These are phyloP conservation scores for Aspergillus intermedius DNA, from an alignment of 2,329 filamentous ascomycete species.

Conservation along the genomic window DNA sequence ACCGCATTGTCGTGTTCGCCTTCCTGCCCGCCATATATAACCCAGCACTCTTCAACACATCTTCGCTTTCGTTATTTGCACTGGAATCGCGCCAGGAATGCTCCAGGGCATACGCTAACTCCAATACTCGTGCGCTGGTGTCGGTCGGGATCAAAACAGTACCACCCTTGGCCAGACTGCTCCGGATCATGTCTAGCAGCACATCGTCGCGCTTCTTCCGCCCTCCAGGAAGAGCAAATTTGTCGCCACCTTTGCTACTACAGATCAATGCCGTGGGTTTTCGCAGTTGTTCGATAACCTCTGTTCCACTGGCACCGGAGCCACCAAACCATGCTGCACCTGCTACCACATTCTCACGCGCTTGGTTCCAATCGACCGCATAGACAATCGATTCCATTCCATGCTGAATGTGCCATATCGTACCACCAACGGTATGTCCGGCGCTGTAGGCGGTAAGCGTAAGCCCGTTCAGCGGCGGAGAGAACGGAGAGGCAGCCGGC, in stretches of 20 bases:
- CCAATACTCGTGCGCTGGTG: conserved; percentile 87
- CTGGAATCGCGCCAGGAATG: conserved; percentile 73
- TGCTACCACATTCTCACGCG: conserved; percentile 88
- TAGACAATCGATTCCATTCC: conserved; percentile 96
- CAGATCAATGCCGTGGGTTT: conserved; percentile 93
- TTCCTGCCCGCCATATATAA: conserved; percentile 83
- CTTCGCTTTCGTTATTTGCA: conserved; percentile 44
- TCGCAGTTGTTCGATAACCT: conserved; percentile 87
- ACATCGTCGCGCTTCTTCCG: conserved; percentile 78
- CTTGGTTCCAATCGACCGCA: conserved; percentile 96
- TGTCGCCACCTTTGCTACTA: conserved; percentile 73
- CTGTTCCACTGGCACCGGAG: conserved; percentile 69
- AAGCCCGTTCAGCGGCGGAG: conserved; percentile 79
- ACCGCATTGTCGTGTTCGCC: conserved; percentile 79
- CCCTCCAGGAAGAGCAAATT: conserved; percentile 62
- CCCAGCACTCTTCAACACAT: conserved; percentile 45
- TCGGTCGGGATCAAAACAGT: conserved; percentile 92
- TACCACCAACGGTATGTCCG: conserved; percentile 90
- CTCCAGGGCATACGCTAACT: conserved; percentile 86
- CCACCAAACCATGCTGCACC: conserved; percentile 91
- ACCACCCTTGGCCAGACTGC: conserved; percentile 72
- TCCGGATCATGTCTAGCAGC: conserved; percentile 72
- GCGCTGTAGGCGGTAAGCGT: conserved; percentile 96
- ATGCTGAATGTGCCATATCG: conserved; percentile 98
- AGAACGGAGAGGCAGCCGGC: conserved; percentile 77